Evolutionary conservation across 1,284 basidiomycete species (phyloP), one percentile per base, ranked within the genome.

Genomic region (Lignosus rhinocerotis): DNA sequence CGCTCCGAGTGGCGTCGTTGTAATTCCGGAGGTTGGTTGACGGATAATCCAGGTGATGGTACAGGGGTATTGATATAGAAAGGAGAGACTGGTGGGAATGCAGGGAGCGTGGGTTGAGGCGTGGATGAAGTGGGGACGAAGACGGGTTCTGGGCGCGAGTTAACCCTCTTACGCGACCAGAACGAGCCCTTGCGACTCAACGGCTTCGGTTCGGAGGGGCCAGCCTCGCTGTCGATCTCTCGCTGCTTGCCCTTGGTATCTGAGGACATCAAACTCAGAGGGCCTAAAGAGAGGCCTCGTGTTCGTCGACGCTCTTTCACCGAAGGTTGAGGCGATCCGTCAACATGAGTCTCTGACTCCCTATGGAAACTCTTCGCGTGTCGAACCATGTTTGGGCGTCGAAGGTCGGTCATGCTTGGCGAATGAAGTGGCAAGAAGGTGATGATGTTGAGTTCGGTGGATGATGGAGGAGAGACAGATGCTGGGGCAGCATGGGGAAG

Each of bases 161-260:
- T 64, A 51, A 72, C 63, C 63, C 74, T 67, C 61, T 71, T 81
- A 19, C 80, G 73, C 31, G 73, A 75, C 80, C 81, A 83, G 59
- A 83, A 82, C 0, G 81, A 90, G 19, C 84, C 66, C 67, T 81
- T 83, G 50, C 85, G 80, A 34, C 76, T 71, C 44, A 88, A 66
- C 7, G 72, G 66, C 57, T 78, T 80, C 6, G 60, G 56, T 16
- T 67, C 62, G 12, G 68, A 58, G 0, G 67, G 59, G 9, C 45
- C 55, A 14, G 59, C 46, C 32, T 66, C 65, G 12, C 44, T n/a
- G 3, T 59, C 59, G 0, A 48, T 25, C 34, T 65, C 65, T 3
- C 59, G 57, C 30, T 67, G 72, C 57, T 73, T 71, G 55, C 73
- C 76, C 62, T 80, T 80, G n/a, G 73, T 76, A 17, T 75, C 72